Evolutionary conservation across 495 filamentous ascomycete genomes (phyloP).

Genomic region (Barbatosphaeria neglecta): DNA sequence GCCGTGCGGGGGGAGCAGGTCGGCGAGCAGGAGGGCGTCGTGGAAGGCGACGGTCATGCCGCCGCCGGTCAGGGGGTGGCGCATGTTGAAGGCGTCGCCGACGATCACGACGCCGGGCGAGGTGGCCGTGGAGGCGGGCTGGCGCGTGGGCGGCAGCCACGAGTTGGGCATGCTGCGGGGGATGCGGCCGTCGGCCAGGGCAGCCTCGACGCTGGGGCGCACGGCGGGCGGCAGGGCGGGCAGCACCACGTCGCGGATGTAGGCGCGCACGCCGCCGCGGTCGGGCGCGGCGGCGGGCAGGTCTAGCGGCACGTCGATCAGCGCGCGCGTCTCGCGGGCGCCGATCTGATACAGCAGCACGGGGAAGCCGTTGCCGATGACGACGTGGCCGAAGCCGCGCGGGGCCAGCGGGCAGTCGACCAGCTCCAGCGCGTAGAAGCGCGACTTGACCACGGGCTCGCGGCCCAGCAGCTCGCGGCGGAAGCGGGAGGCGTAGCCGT

Average conservation of each 20-base stretch:
- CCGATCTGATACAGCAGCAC: constrained; percentile 97
- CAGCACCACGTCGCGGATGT: constrained; percentile 65
- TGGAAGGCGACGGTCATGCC: constrained; percentile 94
- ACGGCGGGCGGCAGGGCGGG: constrained; percentile 63
- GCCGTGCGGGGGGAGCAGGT: constrained; percentile 58
- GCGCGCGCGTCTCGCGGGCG: constrained; percentile 78
- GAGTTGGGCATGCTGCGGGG: constrained; percentile 83
- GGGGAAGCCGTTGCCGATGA: constrained; percentile 67
- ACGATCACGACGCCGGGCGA: constrained; percentile 69
- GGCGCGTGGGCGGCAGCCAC: constrained; percentile 65
- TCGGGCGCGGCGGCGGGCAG: constrained; percentile 55
- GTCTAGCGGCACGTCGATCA: constrained; percentile 82
- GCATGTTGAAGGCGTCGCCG: constrained; percentile 94
- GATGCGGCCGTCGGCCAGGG: constrained; percentile 62
- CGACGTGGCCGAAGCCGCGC: constrained; percentile 70
- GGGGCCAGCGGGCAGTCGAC: constrained; percentile 71
- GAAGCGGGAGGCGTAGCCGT: constrained; percentile 91
- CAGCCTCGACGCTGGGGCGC: constrained; percentile 60
- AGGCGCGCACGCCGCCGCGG: constrained; percentile 70
- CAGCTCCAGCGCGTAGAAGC: constrained; percentile 88
- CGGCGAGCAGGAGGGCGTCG: constrained; percentile 66
- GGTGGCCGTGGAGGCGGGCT: constrained; percentile 36
- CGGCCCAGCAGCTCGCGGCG: constrained; percentile 65
- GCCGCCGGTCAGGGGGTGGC: constrained; percentile 85
- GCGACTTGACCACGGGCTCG: constrained; percentile 57